phyloP scores from a whole-genome alignment of 768 basidiomycete species.

The Leccinum broughii region DNA sequence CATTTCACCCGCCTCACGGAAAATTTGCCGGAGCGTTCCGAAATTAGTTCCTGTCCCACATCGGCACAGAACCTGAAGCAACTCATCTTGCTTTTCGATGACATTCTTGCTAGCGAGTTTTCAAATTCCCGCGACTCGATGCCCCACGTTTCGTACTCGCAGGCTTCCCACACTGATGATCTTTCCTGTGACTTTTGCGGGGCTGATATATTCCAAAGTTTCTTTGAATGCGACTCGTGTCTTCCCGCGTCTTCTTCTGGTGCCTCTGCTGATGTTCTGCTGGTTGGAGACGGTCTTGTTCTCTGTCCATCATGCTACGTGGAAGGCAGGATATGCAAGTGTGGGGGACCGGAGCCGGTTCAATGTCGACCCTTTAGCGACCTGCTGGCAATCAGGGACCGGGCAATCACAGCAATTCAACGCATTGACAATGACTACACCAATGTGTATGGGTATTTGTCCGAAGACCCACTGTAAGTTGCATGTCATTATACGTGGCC shows the following conservation, averaged over 20 bases:
- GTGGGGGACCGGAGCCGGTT: conserved; percentile 57
- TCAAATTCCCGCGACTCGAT: conserved; percentile 38
- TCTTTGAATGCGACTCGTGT: conserved; percentile 68
- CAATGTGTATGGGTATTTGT: conserved; percentile 14
- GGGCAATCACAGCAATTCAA: conserved; percentile 34
- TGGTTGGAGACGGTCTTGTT: conserved; percentile 45
- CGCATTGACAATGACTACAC: conserved; percentile 12
- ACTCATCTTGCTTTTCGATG: conserved; percentile 49
- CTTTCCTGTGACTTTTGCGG: conserved; percentile 78
- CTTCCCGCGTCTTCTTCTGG: conserved; percentile 23
- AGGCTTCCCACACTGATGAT: conserved; percentile 22
- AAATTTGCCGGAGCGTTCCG: conserved; percentile 3
- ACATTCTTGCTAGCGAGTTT: conserved; percentile 46
- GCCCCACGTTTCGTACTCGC: conserved; percentile 32
- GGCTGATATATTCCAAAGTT: conserved; percentile 79
- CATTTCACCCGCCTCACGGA: conserved; percentile 29
- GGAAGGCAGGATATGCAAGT: conserved; percentile 75
- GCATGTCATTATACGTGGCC: not conserved
- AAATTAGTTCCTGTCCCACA: not conserved
- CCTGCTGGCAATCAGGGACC: conserved; percentile 46
- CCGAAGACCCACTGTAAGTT: conserved; percentile 26
- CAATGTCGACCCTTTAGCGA: conserved; percentile 54
- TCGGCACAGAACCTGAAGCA: conserved; percentile 28
- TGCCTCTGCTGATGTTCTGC: conserved; percentile 15
- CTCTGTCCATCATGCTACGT: conserved; percentile 74